Evolutionary conservation across 2,329 filamentous ascomycete species (phyloP).

Genomic region (Tothia fuscella): DNA sequence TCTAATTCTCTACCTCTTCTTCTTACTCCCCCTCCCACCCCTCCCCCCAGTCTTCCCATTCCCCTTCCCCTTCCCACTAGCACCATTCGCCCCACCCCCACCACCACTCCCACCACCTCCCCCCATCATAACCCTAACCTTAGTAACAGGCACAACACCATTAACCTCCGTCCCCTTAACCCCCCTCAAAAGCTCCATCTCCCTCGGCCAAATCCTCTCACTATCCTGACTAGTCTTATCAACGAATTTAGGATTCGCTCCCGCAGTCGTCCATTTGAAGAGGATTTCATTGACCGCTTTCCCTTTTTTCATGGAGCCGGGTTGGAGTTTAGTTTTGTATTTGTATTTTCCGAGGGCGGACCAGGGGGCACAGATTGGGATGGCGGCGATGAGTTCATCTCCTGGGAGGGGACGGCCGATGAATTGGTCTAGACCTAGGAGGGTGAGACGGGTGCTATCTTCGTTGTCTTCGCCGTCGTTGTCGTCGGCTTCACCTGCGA

Average conservation of each 20-base stretch:
- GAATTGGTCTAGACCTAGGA: conserved; percentile 53
- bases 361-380: conserved; percentile 53
- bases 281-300: conserved; percentile 87
- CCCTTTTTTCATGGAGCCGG: conserved; percentile 80
- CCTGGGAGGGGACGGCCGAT: conserved; percentile 67
- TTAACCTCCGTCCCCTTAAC: conserved; percentile 75
- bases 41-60: conserved; percentile 3
- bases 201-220: conserved; percentile 73
- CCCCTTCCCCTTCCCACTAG: conserved; percentile 18
- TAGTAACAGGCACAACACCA: conserved; percentile 68
- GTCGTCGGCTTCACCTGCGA: conserved; percentile 19
- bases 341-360: conserved; percentile 58
- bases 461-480: conserved; percentile 47
- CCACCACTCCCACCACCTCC: conserved; percentile 25
- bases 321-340: conserved; percentile 92
- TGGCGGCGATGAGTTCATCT: conserved; percentile 64
- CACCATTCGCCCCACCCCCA: conserved; percentile 21
- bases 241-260: conserved; percentile 34
- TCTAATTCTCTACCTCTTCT: conserved; percentile 1
- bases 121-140: conserved; percentile 66
- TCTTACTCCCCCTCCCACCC: conserved; percentile 6
- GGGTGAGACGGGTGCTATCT: conserved; percentile 39
- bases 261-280: conserved; percentile 63
- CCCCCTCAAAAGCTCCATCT: conserved; percentile 71
- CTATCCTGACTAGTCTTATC: conserved; percentile 38